phyloP scores from a whole-genome alignment of 2,329 filamentous ascomycete species.

The Plectosphaerella cucumerina region DNA sequence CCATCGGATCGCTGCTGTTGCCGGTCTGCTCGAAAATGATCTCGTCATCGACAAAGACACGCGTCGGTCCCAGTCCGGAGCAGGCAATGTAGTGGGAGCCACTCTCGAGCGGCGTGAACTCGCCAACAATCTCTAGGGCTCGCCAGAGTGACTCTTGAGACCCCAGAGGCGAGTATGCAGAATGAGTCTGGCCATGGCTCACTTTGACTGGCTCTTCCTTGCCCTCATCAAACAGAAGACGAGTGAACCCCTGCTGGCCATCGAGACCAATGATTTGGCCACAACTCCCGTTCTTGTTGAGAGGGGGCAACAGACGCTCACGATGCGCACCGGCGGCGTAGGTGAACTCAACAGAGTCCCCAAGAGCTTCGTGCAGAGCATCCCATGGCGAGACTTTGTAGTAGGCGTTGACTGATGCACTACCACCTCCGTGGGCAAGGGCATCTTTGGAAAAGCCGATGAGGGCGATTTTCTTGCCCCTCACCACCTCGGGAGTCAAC shows the following conservation, averaged over 20 bases:
- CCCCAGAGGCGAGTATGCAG: conserved; percentile 17
- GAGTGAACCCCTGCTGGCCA: conserved; percentile 26
- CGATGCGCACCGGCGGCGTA: conserved; percentile 19
- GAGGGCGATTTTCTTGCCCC: conserved; percentile 26
- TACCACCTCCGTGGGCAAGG: conserved; percentile 32
- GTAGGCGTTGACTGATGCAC: conserved; percentile 28
- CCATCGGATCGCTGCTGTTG: conserved; percentile 27
- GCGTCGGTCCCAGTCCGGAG: conserved; percentile 24
- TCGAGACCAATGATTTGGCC: conserved; percentile 24
- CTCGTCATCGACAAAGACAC: conserved; percentile 24
- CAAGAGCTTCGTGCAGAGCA: conserved; percentile 21
- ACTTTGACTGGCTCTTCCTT: conserved; percentile 18
- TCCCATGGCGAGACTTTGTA: conserved; percentile 30
- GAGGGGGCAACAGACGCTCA: conserved; percentile 15
- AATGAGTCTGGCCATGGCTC: conserved; percentile 18
- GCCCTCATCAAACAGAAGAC: conserved; percentile 21
- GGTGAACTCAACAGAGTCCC: conserved; percentile 19
- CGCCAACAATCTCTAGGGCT: conserved; percentile 22
- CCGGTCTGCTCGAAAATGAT: conserved; percentile 24
- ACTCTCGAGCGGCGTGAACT: conserved; percentile 23
- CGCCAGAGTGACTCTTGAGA: conserved; percentile 16
- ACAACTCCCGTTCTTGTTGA: conserved; percentile 13
- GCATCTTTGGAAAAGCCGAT: conserved; percentile 28
- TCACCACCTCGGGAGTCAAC: conserved; percentile 26
- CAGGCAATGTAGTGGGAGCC: conserved; percentile 26